Conservation (phyloP, 495 filamentous ascomycete species). For the Penicillium chermesinum region DNA sequence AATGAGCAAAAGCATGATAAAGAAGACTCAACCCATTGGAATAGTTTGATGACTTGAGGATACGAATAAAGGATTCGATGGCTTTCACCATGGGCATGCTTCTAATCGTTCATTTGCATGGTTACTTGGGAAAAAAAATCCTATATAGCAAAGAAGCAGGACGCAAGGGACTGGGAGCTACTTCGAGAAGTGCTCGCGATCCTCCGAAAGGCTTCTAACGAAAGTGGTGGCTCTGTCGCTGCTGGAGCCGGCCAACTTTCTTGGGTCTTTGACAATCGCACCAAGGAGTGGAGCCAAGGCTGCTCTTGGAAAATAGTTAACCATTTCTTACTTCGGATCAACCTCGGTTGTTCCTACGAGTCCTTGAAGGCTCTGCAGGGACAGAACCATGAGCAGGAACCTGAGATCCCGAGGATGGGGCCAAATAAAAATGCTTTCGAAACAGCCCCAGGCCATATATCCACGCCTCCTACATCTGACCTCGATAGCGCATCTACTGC, state of each 20-base stretch:
- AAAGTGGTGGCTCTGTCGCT: slow-evolving; percentile 45
- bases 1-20: no score
- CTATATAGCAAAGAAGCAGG: slow-evolving; percentile 27
- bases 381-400: not conserved
- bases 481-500: slow-evolving; percentile 4
- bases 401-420: not conserved
- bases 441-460: slow-evolving; percentile 12
- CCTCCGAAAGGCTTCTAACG: slow-evolving; percentile 32
- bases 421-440: not conserved
- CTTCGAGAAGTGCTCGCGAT: slow-evolving; percentile 38
- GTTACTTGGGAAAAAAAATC: slow-evolving; percentile 28
- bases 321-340: slow-evolving; percentile 44
- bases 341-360: slow-evolving; percentile 29
- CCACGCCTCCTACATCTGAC: slow-evolving; percentile 26
- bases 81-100: slow-evolving; percentile 49
- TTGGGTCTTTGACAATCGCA: slow-evolving; percentile 27
- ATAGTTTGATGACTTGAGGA: no score
- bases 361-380: slow-evolving; percentile 22
- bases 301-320: slow-evolving; percentile 31
- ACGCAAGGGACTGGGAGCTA: slow-evolving; percentile 41
- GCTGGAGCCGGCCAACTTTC: slow-evolving; percentile 40
- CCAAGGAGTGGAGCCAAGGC: slow-evolving; percentile 1
- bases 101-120: slow-evolving; percentile 43
- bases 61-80: no score
- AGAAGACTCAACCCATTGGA: no score